These are phyloP conservation scores for Cladosporium phlei DNA, from an alignment of 2,329 filamentous ascomycete genomes.

Conservation along the genomic window DNA sequence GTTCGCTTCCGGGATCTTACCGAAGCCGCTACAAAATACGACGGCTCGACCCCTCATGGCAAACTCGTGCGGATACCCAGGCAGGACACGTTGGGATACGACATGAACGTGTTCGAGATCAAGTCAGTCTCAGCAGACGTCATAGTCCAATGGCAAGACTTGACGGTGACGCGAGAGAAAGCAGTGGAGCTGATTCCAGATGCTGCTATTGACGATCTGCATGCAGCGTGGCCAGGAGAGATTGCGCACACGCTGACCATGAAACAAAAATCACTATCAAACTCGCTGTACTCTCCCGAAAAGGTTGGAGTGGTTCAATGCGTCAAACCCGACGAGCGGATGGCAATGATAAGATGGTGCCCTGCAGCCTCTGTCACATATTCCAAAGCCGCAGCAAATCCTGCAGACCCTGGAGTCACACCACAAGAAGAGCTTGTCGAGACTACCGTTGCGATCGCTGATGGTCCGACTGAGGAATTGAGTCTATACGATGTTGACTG, in stretches of 20 bases:
- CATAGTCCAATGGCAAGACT: slow-evolving; percentile 57
- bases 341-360: slow-evolving; percentile 54
- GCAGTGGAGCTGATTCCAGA: slow-evolving; percentile 47
- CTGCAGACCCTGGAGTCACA: slow-evolving; percentile 30
- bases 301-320: slow-evolving; percentile 55
- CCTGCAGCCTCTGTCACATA: slow-evolving; percentile 53
- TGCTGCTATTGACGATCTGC: slow-evolving; percentile 49
- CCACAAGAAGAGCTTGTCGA: slow-evolving; percentile 8
- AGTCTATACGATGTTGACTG: slow-evolving; percentile 56
- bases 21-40: slow-evolving; percentile 50
- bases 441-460: slow-evolving; percentile 16
- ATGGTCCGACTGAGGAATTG: slow-evolving; percentile 42
- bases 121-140: slow-evolving; percentile 46
- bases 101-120: slow-evolving; percentile 55
- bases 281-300: slow-evolving; percentile 30
- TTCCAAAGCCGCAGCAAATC: slow-evolving; percentile 45
- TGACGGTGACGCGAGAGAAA: slow-evolving; percentile 44
- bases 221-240: slow-evolving; percentile 55
- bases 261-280: slow-evolving; percentile 15
- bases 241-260: slow-evolving; percentile 33
- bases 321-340: slow-evolving; percentile 52
- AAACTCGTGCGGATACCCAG: slow-evolving; percentile 43
- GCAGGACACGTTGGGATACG: slow-evolving; percentile 49
- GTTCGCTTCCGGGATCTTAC: slow-evolving; percentile 53
- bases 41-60: slow-evolving; percentile 35